phyloP scores from a whole-genome alignment of 1,139 yeast genomes.

The Taphrina populina region DNA sequence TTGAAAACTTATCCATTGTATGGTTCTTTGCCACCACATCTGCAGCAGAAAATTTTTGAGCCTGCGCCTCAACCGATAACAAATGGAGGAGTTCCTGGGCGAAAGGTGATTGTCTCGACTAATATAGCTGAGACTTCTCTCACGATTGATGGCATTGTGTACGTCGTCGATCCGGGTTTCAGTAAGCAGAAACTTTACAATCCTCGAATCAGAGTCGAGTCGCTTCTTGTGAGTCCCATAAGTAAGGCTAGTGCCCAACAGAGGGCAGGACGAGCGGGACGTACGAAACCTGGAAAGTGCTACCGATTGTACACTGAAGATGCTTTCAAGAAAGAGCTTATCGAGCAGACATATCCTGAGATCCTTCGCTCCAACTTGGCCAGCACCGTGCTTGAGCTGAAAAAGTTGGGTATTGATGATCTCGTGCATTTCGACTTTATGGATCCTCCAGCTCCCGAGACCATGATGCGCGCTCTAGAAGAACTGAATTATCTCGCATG shows the following conservation, averaged over 20 bases:
- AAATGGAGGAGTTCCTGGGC: conserved; percentile 80
- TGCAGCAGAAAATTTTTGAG: conserved; percentile 88
- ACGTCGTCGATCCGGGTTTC: conserved; percentile 96
- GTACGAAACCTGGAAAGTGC: conserved; percentile 98
- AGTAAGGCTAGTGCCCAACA: conserved; percentile 98
- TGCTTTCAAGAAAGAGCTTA: conserved; percentile 88
- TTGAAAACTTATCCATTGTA: conserved; percentile 84
- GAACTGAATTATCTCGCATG: conserved; percentile 88
- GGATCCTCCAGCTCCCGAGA: conserved; percentile 99
- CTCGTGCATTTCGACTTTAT: conserved; percentile 95
- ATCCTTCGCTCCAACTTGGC: conserved; percentile 87
- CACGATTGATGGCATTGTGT: conserved; percentile 95
- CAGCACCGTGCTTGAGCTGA: conserved; percentile 85
- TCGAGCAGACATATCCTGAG: conserved; percentile 95
- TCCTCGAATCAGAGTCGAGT: conserved; percentile 93
- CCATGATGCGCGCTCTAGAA: conserved; percentile 98
- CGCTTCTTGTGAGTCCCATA: conserved; percentile 89
- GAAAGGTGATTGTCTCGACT: conserved; percentile 91
- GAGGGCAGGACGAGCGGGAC: conserved; percentile 99
- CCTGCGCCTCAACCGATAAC: conserved; percentile 70
- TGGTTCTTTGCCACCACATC: conserved; percentile 93
- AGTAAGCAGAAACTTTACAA: conserved; percentile 95
- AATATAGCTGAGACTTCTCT: conserved; percentile 97
- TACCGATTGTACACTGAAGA: conserved; percentile 95
- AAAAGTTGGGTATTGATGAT: conserved; percentile 91